Conservation (phyloP, 1,284 basidiomycete genomes). For the Rhodotorula sp. region DNA sequence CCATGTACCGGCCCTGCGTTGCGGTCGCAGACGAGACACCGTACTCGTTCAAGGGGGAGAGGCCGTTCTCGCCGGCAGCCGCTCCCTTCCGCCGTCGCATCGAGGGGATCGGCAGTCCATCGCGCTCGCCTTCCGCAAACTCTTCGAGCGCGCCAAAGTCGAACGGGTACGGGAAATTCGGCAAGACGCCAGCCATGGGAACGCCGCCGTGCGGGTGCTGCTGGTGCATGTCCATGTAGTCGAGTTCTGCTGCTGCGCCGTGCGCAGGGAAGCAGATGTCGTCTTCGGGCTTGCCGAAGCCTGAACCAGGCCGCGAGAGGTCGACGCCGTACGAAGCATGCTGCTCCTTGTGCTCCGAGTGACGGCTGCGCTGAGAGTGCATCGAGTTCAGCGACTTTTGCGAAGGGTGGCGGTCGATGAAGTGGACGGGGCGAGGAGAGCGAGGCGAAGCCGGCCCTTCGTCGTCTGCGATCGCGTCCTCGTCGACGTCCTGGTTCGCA, state of each 20-base stretch:
- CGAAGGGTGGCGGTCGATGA: conserved; percentile 34
- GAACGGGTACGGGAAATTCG: conserved; percentile 54
- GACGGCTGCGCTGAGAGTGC: conserved; percentile 6
- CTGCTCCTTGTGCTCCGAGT: neutral
- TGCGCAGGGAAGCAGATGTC: conserved; percentile 41
- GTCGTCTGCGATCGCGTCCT: conserved; percentile 31
- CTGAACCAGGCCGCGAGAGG: conserved; percentile 28
- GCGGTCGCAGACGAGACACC: conserved; percentile 27
- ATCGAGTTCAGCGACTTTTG: conserved; percentile 21
- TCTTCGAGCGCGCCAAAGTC: conserved; percentile 77
- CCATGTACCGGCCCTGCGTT: conserved; percentile 10
- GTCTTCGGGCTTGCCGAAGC: conserved; percentile 37
- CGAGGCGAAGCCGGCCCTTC: neutral
- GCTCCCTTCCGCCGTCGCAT: conserved; percentile 41
- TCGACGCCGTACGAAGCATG: conserved; percentile 17
- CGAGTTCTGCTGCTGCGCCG: conserved; percentile 35
- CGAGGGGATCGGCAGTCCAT: conserved; percentile 51
- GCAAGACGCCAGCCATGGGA: conserved; percentile 43
- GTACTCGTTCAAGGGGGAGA: conserved; percentile 23
- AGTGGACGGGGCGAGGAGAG: conserved; percentile 24
- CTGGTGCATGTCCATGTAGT: conserved; percentile 24
- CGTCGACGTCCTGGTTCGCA: conserved; percentile 25
- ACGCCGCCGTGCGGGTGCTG: conserved; percentile 13
- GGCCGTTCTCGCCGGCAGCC: neutral
- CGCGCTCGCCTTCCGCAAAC: conserved; percentile 71